A percentile compares a stretch with the other conserved stretches of the same genome.
These are phyloP conservation scores for Erysiphe neolycopersici DNA, from an alignment of 2,329 filamentous ascomycete species.

Conservation along the genomic window DNA sequence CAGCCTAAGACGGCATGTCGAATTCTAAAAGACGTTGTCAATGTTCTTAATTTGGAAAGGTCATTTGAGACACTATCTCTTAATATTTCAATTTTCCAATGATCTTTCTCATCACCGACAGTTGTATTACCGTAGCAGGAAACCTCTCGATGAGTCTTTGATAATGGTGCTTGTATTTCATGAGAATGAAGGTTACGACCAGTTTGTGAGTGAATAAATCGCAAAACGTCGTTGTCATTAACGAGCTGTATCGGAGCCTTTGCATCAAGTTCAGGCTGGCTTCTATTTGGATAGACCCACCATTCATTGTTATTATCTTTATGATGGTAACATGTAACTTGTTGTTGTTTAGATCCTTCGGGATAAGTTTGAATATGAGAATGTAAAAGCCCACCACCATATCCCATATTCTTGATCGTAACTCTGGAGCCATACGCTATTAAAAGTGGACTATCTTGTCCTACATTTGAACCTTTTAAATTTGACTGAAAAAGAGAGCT, in stretches of 20 bases:
- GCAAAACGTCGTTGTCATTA: conserved; percentile 50
- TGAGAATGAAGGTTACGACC: conserved; percentile 95
- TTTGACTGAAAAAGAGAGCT: conserved; percentile 98
- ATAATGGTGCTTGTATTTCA: conserved; percentile 62
- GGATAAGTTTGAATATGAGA: conserved; percentile 93
- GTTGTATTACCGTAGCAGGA: conserved; percentile 92
- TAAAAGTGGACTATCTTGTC: conserved; percentile 81
- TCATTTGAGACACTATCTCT: conserved; percentile 58
- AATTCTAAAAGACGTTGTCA: conserved; percentile 81
- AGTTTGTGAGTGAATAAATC: conserved; percentile 81
- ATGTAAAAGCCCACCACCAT: conserved; percentile 84
- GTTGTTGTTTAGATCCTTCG: conserved; percentile 79
- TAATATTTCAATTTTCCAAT: conserved; percentile 86
- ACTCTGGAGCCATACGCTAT: conserved; percentile 69
- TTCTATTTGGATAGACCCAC: conserved; percentile 92
- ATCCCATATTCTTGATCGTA: conserved; percentile 98
- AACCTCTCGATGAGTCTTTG: conserved; percentile 76
- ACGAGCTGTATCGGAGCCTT: conserved; percentile 49
- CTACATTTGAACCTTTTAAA: conserved; percentile 74
- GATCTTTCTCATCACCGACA: conserved; percentile 88
- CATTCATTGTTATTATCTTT: conserved; percentile 99
- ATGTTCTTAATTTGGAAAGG: conserved; percentile 58
- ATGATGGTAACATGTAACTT: conserved; percentile 98
- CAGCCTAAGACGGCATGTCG: conserved; percentile 62
- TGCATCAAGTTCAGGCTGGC: conserved; percentile 42